Base-by-base conservation (phyloP, 2,329 filamentous ascomycete genomes). In the Albophoma yamanashiensis region DNA sequence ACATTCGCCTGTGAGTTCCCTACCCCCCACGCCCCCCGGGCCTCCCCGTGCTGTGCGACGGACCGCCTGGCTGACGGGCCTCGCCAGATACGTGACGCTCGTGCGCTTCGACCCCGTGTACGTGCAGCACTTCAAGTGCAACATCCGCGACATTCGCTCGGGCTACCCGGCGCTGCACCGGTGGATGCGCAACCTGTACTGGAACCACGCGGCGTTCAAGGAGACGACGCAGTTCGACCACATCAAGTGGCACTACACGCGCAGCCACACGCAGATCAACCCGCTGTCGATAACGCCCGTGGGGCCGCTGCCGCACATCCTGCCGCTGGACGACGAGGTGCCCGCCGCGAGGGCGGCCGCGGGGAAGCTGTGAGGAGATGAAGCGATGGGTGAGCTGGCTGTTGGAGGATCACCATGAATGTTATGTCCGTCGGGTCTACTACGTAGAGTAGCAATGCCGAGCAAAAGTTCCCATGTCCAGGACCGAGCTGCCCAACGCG, bases 151-250 rank as follows among this genome's bases (percentile, higher is more conserved):
- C 73, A 92, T 96, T 69, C 82, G 92, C 50, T 87, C 84, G 9
- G 91, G 91, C 2, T 97, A 94, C 71, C 92, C 92, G 36, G 78
- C 81, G 57, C 76, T 96, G 61, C 90, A 97, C 77, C 78, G 76
- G 62, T 97, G 92, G 92, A 74, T 96, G 76, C 82, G 89, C 59
- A 82, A 87, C 69, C 76, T 96, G 67, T 97, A 96, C 78, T 96
- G 92, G 92, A 87, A 88, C 66, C 73, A 85, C 31, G 79, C 85
- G 0, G 91, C 91, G 2, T 97, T 96, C 76, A 78, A 79, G 64
- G 84, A 89, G 58, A 94, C 92, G 62, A 96, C 92, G 27, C 84
- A 97, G 73, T 96, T 96, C 72, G 84, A 95, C 73, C 94, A 99
- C 76, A 97, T 97, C 78, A 97, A 96, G 83, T 88, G 79, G 73